These are phyloP conservation scores for Pseudocercospora ulei DNA, from an alignment of 2,329 filamentous ascomycete genomes.

Conservation along the genomic window DNA sequence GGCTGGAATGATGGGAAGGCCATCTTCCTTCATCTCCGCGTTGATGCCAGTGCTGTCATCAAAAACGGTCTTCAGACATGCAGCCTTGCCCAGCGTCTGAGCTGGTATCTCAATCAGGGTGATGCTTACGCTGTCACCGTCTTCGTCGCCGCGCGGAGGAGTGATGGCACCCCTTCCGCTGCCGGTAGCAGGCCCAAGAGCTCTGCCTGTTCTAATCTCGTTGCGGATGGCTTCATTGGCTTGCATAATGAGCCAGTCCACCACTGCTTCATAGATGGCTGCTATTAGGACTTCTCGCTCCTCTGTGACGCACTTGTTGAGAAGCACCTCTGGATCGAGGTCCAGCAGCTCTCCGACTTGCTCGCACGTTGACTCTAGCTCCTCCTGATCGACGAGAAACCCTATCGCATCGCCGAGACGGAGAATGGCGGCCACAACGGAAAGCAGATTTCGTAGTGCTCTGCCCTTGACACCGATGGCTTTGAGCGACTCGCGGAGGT, in stretches of 20 bases:
- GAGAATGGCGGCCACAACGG: slow-evolving; percentile 71
- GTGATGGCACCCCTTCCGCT: slow-evolving; percentile 52
- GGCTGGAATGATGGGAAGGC: slow-evolving; percentile 61
- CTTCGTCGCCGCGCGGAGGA: slow-evolving; percentile 55
- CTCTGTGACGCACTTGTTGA: slow-evolving; percentile 68
- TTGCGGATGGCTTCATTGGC: slow-evolving; percentile 74
- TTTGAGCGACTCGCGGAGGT: slow-evolving; percentile 78
- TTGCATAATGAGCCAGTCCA: slow-evolving; percentile 86
- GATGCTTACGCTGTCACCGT: slow-evolving; percentile 74
- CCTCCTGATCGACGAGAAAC: slow-evolving; percentile 73
- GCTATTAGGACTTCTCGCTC: slow-evolving; percentile 75
- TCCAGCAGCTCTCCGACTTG: slow-evolving; percentile 81
- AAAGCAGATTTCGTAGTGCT: slow-evolving; percentile 71
- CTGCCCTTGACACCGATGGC: slow-evolving; percentile 88
- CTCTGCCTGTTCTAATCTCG: slow-evolving; percentile 59
- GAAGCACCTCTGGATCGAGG: slow-evolving; percentile 72
- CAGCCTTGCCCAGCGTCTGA: slow-evolving; percentile 69
- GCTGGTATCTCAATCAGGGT: slow-evolving; percentile 79
- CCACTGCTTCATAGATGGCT: slow-evolving; percentile 82
- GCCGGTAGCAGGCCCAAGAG: slow-evolving; percentile 58
- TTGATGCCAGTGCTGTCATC: slow-evolving; percentile 92
- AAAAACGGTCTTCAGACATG: slow-evolving; percentile 83
- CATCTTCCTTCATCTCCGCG: slow-evolving; percentile 92
- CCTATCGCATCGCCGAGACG: slow-evolving; percentile 87
- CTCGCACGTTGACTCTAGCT: slow-evolving; percentile 75